Evolutionary conservation across 2,329 filamentous ascomycete genomes (phyloP).

Genomic region (Fusarium torreyae): DNA sequence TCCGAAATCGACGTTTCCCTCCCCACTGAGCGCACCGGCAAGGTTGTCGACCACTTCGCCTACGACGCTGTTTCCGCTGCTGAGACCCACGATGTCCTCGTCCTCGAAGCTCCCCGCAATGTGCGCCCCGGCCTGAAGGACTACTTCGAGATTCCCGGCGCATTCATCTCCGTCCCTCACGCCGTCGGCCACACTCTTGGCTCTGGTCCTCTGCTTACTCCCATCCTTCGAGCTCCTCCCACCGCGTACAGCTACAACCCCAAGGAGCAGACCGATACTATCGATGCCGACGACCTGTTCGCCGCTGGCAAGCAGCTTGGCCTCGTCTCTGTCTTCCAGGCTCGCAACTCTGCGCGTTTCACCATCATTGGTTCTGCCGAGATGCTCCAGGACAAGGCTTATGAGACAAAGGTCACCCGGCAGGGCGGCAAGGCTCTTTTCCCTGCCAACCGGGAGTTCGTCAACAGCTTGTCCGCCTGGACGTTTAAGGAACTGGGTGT

Average conservation of each 20-base stretch:
- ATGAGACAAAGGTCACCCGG: slow-evolving; percentile 83
- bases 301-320: slow-evolving; percentile 87
- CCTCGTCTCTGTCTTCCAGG: slow-evolving; percentile 89
- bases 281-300: slow-evolving; percentile 83
- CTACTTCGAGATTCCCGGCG: slow-evolving; percentile 74
- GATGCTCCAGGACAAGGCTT: slow-evolving; percentile 90
- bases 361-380: slow-evolving; percentile 89
- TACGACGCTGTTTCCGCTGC: slow-evolving; percentile 83
- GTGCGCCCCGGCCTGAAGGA: slow-evolving; percentile 79
- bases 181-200: slow-evolving; percentile 87
- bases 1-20: slow-evolving; percentile 90
- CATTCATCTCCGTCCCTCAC: slow-evolving; percentile 83
- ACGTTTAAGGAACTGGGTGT: slow-evolving; percentile 95
- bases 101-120: slow-evolving; percentile 78
- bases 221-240: slow-evolving; percentile 84
- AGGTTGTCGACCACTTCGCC: slow-evolving; percentile 96
- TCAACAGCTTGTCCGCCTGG: slow-evolving; percentile 90
- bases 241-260: slow-evolving; percentile 96
- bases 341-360: slow-evolving; percentile 92
- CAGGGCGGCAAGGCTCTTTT: slow-evolving; percentile 66
- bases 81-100: slow-evolving; percentile 90
- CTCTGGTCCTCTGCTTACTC: slow-evolving; percentile 81
- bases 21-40: slow-evolving; percentile 85
- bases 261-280: slow-evolving; percentile 81
- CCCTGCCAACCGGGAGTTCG: slow-evolving; percentile 88